Conservation (phyloP, 75 land plant species). For the Chamaecyparis obtusa region DNA sequence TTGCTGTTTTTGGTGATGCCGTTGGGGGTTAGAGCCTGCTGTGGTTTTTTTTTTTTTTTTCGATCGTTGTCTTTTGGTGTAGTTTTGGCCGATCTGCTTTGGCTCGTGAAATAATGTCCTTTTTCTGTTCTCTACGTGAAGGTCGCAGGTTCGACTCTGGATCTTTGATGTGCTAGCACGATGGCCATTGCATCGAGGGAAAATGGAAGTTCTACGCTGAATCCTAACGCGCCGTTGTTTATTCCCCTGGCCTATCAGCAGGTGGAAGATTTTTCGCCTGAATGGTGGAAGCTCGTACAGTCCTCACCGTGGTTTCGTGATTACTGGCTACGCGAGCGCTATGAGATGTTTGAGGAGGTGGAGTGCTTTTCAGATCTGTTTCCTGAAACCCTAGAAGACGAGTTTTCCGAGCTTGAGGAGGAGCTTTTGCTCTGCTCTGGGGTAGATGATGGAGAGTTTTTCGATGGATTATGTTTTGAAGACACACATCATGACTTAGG, state of each 20-base stretch:
- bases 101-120: background rate
- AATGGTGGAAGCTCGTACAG: slow-evolving; percentile 84
- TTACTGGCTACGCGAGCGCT: slow-evolving; percentile 74
- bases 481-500: background rate
- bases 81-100: background rate
- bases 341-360: slow-evolving; percentile 16
- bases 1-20: too few relatives aligned
- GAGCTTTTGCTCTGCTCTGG: slow-evolving; percentile 13
- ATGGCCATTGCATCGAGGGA: slow-evolving; percentile 15
- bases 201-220: slow-evolving; percentile 31
- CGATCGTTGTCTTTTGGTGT: background rate
- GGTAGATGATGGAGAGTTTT: slow-evolving; percentile 2
- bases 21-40: background rate
- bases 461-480: background rate
- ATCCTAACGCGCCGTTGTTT: slow-evolving; percentile 82
- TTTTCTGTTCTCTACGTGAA: background rate
- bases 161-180: background rate
- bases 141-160: background rate
- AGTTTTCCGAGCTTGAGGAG: slow-evolving; percentile 29
- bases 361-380: slow-evolving; percentile 23
- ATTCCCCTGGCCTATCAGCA: slow-evolving; percentile 61
- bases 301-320: slow-evolving; percentile 85
- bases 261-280: slow-evolving; percentile 81
- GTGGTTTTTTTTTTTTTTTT: background rate
- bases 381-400: slow-evolving; percentile 27